A percentile compares a stretch with the other conserved stretches of the same genome.
Conservation (phyloP, 768 basidiomycete species). For the Ramaria sp. region DNA sequence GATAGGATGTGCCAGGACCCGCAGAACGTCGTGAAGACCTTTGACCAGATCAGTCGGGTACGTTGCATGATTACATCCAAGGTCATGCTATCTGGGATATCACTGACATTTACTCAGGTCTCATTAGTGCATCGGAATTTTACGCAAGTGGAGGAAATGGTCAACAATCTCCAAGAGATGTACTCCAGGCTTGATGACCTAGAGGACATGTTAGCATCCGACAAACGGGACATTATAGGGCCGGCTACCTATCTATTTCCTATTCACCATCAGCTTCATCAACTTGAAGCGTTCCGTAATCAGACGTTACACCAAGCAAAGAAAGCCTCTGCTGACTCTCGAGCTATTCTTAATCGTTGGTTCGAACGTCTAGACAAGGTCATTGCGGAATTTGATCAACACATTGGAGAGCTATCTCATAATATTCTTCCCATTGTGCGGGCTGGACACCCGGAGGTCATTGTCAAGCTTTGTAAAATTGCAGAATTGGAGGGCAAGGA, state of each 20-base stretch:
- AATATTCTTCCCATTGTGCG: constrained; percentile 74
- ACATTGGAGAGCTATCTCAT: constrained; percentile 65
- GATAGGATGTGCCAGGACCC: constrained; percentile 72
- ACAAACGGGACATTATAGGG: constrained; percentile 69
- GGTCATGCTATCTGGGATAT: background rate
- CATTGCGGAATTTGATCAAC: constrained; percentile 74
- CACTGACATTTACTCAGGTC: constrained; percentile 41
- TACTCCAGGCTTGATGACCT: constrained; percentile 70
- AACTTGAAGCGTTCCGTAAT: constrained; percentile 88
- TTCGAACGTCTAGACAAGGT: constrained; percentile 80
- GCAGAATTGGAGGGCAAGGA: constrained; percentile 87
- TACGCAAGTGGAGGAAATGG: constrained; percentile 90
- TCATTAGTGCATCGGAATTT: constrained; percentile 95
- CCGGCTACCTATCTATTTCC: constrained; percentile 81
- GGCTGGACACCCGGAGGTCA: constrained; percentile 70
- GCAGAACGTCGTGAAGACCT: constrained; percentile 66
- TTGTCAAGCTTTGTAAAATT: constrained; percentile 88
- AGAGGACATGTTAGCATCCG: constrained; percentile 64
- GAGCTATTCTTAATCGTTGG: constrained; percentile 59
- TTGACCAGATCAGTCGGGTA: constrained; percentile 93
- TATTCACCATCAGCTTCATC: constrained; percentile 86
- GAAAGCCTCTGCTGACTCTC: constrained; percentile 55
- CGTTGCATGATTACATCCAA: constrained; percentile 21
- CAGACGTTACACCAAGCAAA: constrained; percentile 93
- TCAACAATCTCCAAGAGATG: constrained; percentile 90